Conservation (phyloP, 108 stramenopile species). For the Cyclotella sp. region DNA sequence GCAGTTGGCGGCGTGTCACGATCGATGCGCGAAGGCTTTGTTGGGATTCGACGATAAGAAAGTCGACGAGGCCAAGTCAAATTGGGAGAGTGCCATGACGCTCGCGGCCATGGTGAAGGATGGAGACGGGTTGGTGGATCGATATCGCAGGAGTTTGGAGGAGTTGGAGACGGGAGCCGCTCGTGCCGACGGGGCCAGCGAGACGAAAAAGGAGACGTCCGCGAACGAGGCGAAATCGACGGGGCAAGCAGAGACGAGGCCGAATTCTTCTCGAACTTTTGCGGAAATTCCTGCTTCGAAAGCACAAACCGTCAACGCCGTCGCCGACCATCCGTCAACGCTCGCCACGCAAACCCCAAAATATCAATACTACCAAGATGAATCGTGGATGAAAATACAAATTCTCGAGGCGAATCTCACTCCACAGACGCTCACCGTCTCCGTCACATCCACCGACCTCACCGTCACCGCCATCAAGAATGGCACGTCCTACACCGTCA, state of each 20-base stretch:
- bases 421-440: slow-evolving; percentile 63
- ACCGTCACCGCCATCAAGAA: slow-evolving; percentile 67
- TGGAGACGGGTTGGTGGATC: slow-evolving; percentile 21
- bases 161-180: not conserved
- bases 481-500: slow-evolving; percentile 68
- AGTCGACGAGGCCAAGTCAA: not conserved
- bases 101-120: slow-evolving; percentile 17
- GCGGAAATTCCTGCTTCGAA: not conserved
- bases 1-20: slow-evolving; percentile 29
- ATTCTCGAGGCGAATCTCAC: slow-evolving; percentile 80
- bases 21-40: slow-evolving; percentile 23
- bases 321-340: slow-evolving; percentile 11
- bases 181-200: not conserved
- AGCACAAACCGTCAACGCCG: slow-evolving; percentile 1
- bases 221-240: not conserved
- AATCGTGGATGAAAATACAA: slow-evolving; percentile 81
- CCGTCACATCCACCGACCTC: slow-evolving; percentile 67
- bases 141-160: slow-evolving; percentile 15
- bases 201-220: not conserved
- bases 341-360: slow-evolving; percentile 60
- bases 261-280: not conserved
- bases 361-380: slow-evolving; percentile 94
- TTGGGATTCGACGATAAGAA: slow-evolving; percentile 2
- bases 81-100: slow-evolving; percentile 37
- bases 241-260: not conserved